phyloP scores from a whole-genome alignment of 2,329 filamentous ascomycete genomes.

The Pseudopyrenochaeta lycopersici region DNA sequence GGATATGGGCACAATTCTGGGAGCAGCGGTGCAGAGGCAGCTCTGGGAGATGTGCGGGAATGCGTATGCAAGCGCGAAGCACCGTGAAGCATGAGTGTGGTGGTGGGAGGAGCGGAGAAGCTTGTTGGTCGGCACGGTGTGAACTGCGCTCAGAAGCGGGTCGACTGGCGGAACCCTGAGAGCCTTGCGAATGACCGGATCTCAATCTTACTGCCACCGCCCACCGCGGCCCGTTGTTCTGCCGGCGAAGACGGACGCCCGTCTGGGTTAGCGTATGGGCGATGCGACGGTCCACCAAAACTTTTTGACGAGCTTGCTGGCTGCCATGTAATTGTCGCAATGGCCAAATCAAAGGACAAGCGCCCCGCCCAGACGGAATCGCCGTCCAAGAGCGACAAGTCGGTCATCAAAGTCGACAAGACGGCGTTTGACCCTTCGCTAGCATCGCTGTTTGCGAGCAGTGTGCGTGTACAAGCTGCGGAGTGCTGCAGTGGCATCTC shows the following conservation, averaged over 20 bases:
- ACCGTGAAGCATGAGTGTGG: conserved; percentile 24
- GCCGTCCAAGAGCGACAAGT: conserved; percentile 17
- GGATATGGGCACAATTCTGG: conserved; percentile 18
- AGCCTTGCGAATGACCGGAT: conserved; percentile 26
- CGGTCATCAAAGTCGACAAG: conserved; percentile 39
- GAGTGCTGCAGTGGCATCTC: not conserved
- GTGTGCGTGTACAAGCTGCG: conserved; percentile 37
- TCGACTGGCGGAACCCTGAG: conserved; percentile 20
- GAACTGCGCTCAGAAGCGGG: conserved; percentile 26
- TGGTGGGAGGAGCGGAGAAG: conserved; percentile 15
- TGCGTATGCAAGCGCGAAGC: conserved; percentile 16
- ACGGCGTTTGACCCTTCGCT: conserved; percentile 54
- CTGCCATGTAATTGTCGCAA: conserved; percentile 25
- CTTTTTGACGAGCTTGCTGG: conserved; percentile 30
- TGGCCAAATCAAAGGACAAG: conserved; percentile 46
- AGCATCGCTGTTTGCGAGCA: conserved; percentile 58
- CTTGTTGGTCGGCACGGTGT: conserved; percentile 18
- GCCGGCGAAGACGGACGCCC: not conserved
- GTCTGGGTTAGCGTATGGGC: conserved; percentile 9
- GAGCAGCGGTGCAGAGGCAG: conserved; percentile 11
- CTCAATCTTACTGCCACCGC: conserved; percentile 12
- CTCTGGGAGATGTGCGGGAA: conserved; percentile 4
- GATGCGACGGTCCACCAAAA: conserved; percentile 38
- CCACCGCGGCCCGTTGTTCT: conserved; percentile 5
- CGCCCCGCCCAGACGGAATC: conserved; percentile 22